Percentiles rank a stretch among this genome's conserved stretches.
phyloP scores from a whole-genome alignment of 371 early-diverging fungal genomes.

The Rhizopus stolonifer region DNA sequence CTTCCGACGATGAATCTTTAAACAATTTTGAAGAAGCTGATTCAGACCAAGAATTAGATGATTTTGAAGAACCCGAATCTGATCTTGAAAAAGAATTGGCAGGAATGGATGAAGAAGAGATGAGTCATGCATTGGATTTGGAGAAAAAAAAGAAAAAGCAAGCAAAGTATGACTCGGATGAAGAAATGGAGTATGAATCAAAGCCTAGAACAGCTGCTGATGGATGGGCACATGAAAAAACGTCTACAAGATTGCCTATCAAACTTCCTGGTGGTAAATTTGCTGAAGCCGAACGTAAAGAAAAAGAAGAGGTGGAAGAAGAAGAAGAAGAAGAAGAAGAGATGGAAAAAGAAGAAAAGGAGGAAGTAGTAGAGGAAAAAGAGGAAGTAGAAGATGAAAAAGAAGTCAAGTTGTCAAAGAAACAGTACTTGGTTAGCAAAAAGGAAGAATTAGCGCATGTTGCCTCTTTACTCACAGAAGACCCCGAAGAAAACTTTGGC shows the following conservation, averaged over 20 bases:
- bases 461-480: conserved; percentile 73
- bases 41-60: conserved; percentile 31
- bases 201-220: conserved; percentile 52
- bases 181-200: conserved; percentile 65
- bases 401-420: conserved; percentile 36
- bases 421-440: conserved; percentile 59
- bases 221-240: conserved; percentile 57
- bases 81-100: conserved; percentile 36
- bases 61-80: conserved; percentile 30
- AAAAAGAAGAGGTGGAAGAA: conserved; percentile 28
- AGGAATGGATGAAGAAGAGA: conserved; percentile 5
- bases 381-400: conserved; percentile 27
- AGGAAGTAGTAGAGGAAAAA: conserved; percentile 19
- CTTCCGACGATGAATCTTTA: conserved; percentile 38
- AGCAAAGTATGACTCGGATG: conserved; percentile 47
- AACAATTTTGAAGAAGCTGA: conserved; percentile 31
- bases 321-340: conserved; percentile 21
- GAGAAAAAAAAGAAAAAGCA: conserved; percentile 22
- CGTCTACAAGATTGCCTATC: conserved; percentile 58
- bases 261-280: conserved; percentile 63
- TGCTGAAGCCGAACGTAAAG: conserved; percentile 28
- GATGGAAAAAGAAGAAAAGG: conserved; percentile 6
- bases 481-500: conserved; percentile 74
- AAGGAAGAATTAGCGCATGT: conserved; percentile 79
- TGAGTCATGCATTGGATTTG: conserved; percentile 11